A percentile compares a stretch with the other conserved stretches of the same genome.
phyloP scores from a whole-genome alignment of 768 basidiomycete species.

The Sporobolomyces phaffii region DNA sequence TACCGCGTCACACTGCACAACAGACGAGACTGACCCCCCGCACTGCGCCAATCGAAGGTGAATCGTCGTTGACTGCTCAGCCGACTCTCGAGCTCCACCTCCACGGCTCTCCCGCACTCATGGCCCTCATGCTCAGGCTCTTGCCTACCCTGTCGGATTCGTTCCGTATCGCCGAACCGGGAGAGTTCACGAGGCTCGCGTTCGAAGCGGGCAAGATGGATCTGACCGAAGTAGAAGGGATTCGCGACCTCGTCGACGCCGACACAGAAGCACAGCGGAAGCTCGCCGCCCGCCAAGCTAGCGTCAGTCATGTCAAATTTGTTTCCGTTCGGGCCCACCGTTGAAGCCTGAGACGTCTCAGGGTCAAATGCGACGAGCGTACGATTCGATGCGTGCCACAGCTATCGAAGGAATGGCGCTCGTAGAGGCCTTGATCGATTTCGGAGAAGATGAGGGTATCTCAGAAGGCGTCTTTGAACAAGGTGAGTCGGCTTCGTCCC shows the following conservation, averaged over 20 bases:
- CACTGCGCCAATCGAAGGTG: constrained; percentile 52
- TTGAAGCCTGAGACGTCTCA: constrained; percentile 42
- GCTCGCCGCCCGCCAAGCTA: constrained; percentile 62
- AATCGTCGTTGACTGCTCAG: constrained; percentile 75
- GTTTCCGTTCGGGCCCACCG: too few relatives aligned
- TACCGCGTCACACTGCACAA: neutral
- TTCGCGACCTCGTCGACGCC: constrained; percentile 79
- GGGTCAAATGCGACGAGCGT: constrained; percentile 60
- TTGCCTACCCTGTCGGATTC: constrained; percentile 54
- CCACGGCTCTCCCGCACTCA: constrained; percentile 76
- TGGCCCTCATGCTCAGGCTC: constrained; percentile 62
- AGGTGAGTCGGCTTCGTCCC: neutral
- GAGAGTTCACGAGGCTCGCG: constrained; percentile 82
- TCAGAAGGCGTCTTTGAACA: constrained; percentile 66
- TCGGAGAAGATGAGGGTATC: constrained; percentile 83
- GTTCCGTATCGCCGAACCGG: constrained; percentile 72
- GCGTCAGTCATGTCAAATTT: constrained; percentile 51
- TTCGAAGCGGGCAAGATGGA: constrained; percentile 75
- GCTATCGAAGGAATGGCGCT: constrained; percentile 69
- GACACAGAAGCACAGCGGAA: constrained; percentile 77
- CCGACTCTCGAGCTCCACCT: constrained; percentile 77
- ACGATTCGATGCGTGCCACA: constrained; percentile 59
- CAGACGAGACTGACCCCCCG: neutral
- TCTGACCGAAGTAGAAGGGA: constrained; percentile 79
- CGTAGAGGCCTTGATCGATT: constrained; percentile 85